Percentiles rank a stretch among this genome's conserved stretches.
These are phyloP conservation scores for Trichophyton rubrum DNA, from an alignment of 2,329 filamentous ascomycete species.

Conservation along the genomic window DNA sequence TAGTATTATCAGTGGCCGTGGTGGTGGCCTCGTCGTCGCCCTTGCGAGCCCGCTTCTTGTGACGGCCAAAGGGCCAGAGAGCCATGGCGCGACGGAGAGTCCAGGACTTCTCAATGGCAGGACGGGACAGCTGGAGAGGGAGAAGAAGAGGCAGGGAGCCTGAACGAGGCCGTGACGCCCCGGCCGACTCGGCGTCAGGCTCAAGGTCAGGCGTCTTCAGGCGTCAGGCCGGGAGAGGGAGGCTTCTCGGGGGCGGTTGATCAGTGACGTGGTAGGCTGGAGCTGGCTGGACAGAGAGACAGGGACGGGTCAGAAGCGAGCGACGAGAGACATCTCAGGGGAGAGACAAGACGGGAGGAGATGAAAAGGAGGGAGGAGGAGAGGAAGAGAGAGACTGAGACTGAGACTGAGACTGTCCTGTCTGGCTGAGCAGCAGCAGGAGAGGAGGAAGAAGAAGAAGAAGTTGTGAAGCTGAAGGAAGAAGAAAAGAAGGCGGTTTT, in stretches of 20 bases:
- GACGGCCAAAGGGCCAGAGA: slow-evolving; percentile 72
- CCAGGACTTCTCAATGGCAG: too few relatives aligned
- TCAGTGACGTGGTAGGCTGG: neutral
- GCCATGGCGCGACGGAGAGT: slow-evolving; percentile 44
- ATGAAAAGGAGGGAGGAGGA: neutral
- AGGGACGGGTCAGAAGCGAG: neutral
- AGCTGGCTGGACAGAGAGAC: neutral
- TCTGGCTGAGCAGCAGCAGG: neutral
- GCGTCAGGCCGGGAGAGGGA: slow-evolving; percentile 2
- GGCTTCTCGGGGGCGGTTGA: neutral
- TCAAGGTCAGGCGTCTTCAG: slow-evolving; percentile 17
- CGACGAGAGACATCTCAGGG: neutral
- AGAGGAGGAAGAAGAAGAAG: too few relatives aligned
- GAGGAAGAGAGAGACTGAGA: neutral
- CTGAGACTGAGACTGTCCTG: neutral
- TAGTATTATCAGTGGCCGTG: neutral
- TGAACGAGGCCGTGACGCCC: too few relatives aligned
- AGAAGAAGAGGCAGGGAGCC: too few relatives aligned
- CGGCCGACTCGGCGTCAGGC: slow-evolving; percentile 13
- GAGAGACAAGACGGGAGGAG: neutral
- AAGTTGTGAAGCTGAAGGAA: too few relatives aligned
- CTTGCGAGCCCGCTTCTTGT: slow-evolving; percentile 53
- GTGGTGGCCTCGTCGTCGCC: slow-evolving; percentile 36
- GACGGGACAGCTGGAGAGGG: too few relatives aligned
- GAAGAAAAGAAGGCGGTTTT: neutral